phyloP scores from a whole-genome alignment of 2,329 filamentous ascomycete genomes.

The Colletotrichum sp. region DNA sequence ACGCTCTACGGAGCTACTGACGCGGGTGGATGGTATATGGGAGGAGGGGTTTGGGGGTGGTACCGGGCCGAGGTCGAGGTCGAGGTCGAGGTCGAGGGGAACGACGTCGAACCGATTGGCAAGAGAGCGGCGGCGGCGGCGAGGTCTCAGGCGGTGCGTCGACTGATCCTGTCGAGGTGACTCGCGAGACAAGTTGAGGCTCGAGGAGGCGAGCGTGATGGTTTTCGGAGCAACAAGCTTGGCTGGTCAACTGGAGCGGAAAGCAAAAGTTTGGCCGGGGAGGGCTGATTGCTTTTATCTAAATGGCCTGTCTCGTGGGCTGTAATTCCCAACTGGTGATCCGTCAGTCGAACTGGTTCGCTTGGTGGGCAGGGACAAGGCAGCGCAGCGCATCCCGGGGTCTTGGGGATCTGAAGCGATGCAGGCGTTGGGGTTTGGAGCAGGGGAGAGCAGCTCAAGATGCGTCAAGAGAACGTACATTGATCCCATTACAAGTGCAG shows the following conservation, averaged over 20 bases:
- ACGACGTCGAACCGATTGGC: conserved; percentile 1
- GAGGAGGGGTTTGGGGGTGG: background rate
- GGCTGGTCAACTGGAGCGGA: conserved; percentile 7
- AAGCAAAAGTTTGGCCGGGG: conserved; percentile 9
- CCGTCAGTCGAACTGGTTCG: conserved; percentile 10
- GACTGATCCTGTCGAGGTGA: background rate
- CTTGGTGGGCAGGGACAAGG: background rate
- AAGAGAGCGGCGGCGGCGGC: conserved; percentile 1
- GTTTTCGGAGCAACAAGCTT: conserved; percentile 10
- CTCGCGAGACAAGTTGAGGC: conserved; percentile 11
- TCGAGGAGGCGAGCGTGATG: background rate
- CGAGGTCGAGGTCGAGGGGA: background rate
- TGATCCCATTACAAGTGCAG: conserved; percentile 23
- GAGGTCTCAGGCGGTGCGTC: conserved; percentile 14
- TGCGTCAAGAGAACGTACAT: conserved; percentile 23
- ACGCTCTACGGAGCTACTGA: background rate
- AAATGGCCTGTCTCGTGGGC: conserved; percentile 10
- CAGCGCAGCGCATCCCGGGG: conserved; percentile 12
- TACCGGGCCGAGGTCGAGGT: background rate
- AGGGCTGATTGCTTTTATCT: conserved; percentile 20
- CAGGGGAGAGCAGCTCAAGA: conserved; percentile 10
- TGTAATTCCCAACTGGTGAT: conserved; percentile 11
- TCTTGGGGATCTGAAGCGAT: conserved; percentile 3
- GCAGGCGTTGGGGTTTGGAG: background rate
- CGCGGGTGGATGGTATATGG: background rate